A percentile compares a stretch with the other conserved stretches of the same genome.
Evolutionary conservation across 2,329 filamentous ascomycete species (phyloP).

Genomic region (Aspergillus sp.): DNA sequence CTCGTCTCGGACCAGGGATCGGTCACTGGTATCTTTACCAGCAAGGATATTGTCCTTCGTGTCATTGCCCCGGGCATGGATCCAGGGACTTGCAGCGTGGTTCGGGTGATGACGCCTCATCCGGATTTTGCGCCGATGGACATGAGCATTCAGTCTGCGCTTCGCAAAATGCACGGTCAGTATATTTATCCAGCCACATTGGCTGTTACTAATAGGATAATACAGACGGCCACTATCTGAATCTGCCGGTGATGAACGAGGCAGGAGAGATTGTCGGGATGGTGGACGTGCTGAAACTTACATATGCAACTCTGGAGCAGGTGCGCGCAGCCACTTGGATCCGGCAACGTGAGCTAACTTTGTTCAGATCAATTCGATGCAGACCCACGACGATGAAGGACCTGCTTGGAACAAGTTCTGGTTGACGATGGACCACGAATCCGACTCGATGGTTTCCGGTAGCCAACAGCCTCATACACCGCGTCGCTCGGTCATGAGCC

Average conservation of each 20-base stretch:
- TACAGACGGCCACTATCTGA: conserved; percentile 91
- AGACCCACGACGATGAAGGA: conserved; percentile 76
- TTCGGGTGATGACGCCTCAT: conserved; percentile 97
- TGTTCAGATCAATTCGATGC: conserved; percentile 76
- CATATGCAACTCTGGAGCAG: conserved; percentile 94
- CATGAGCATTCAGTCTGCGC: conserved; percentile 96
- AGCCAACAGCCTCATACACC: conserved; percentile 62
- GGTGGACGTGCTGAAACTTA: conserved; percentile 97
- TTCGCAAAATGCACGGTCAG: conserved; percentile 98
- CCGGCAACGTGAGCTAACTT: conserved; percentile 1
- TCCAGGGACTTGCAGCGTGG: conserved; percentile 89
- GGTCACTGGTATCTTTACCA: conserved; percentile 98
- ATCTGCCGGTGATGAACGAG: conserved; percentile 97
- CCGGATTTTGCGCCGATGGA: conserved; percentile 97
- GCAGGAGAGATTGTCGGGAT: conserved; percentile 95
- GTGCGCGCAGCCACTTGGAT: conserved; percentile 38
- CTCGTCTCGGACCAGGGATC: conserved; percentile 93
- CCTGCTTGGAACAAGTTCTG: conserved; percentile 99
- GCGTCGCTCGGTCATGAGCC: conserved; percentile 70
- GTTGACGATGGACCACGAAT: conserved; percentile 89
- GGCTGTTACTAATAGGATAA: background rate
- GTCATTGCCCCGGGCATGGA: conserved; percentile 96
- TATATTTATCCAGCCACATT: conserved; percentile 7
- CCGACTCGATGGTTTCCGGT: conserved; percentile 91
- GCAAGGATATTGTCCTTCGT: conserved; percentile 95